Conservation (phyloP, 257 asterid genomes). For the Solanum pimpinellifolium region DNA sequence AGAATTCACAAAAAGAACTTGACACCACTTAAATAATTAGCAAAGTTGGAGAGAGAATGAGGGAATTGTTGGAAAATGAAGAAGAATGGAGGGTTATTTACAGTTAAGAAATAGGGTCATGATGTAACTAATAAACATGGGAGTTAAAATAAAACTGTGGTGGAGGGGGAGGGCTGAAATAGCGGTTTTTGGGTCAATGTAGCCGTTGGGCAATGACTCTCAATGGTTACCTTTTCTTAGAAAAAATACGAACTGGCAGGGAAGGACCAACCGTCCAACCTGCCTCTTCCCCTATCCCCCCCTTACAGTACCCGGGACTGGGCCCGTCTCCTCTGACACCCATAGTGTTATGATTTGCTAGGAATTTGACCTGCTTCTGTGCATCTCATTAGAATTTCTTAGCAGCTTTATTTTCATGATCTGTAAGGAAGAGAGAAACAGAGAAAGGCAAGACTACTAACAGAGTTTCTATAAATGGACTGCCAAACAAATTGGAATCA, state of each 20-base stretch:
- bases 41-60: background rate
- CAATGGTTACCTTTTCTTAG: background rate
- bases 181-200: background rate
- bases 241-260: background rate
- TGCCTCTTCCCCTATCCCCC: background rate
- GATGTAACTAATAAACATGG: background rate
- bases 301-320: background rate
- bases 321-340: background rate
- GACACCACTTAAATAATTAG: background rate
- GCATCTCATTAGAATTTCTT: background rate
- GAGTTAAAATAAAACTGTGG: background rate
- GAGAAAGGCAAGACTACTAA: background rate
- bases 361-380: background rate
- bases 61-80: background rate
- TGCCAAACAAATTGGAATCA: background rate
- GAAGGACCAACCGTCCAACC: background rate
- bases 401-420: background rate
- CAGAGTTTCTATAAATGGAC: background rate
- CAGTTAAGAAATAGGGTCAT: background rate
- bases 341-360: background rate
- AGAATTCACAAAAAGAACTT: background rate
- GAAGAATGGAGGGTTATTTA: background rate
- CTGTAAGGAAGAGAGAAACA: background rate
- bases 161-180: background rate
- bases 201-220: background rate